A percentile compares a stretch with the other conserved stretches of the same genome.
Conservation (phyloP, 345 rosid species). For the Populus alba region DNA sequence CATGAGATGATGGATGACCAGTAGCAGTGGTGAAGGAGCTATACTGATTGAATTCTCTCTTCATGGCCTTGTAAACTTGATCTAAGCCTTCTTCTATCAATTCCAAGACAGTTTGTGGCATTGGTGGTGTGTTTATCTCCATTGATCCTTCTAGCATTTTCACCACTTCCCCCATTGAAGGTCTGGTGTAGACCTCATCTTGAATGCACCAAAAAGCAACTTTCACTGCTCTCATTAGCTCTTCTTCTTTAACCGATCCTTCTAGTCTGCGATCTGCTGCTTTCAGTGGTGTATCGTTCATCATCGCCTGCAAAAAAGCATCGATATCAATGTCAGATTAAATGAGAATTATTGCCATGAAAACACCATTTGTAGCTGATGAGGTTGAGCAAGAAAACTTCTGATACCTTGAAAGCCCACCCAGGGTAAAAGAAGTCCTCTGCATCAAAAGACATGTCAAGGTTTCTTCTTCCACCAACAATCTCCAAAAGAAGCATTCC, state of each 20-base stretch:
- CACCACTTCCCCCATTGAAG: slow-evolving; percentile 36
- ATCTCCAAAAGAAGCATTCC: slow-evolving; percentile 36
- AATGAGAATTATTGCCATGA: background rate
- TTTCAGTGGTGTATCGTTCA: slow-evolving; percentile 18
- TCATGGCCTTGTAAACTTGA: slow-evolving; percentile 80
- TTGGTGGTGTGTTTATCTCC: slow-evolving; percentile 56
- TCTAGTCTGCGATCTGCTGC: slow-evolving; percentile 24
- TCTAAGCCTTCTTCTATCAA: slow-evolving; percentile 81
- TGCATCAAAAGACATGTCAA: slow-evolving; percentile 27
- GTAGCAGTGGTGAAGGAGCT: slow-evolving; percentile 50
- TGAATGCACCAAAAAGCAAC: slow-evolving; percentile 37
- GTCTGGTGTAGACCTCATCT: slow-evolving; percentile 31
- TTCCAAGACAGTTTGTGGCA: slow-evolving; percentile 83
- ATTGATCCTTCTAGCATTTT: slow-evolving; percentile 30
- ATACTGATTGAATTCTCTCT: slow-evolving; percentile 52
- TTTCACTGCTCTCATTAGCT: slow-evolving; percentile 23
- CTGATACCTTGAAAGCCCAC: slow-evolving; percentile 72
- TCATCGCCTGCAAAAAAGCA: slow-evolving; percentile 16
- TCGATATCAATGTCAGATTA: background rate
- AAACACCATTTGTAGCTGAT: background rate
- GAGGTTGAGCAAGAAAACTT: background rate
- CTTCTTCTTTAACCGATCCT: slow-evolving; percentile 27
- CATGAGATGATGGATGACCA: slow-evolving; percentile 49
- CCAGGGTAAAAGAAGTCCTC: slow-evolving; percentile 74
- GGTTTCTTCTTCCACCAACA: slow-evolving; percentile 32